Conservation (phyloP, 2,329 filamentous ascomycete species). For the Elsinoe perseae region DNA sequence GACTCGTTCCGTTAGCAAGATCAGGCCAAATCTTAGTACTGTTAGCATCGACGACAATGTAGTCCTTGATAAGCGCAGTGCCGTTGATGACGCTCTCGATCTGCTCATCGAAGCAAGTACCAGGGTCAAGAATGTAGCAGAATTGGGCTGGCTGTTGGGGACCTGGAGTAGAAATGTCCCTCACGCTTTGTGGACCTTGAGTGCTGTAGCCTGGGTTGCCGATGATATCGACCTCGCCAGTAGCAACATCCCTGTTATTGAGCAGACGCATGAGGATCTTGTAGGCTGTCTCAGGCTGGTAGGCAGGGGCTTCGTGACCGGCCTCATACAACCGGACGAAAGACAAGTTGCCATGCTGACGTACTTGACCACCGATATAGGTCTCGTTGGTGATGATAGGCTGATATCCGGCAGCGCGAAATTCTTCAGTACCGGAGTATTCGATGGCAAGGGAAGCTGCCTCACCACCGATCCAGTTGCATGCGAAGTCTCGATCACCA, state of each 20-base stretch:
- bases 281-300: slow-evolving; percentile 49
- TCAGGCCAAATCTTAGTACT: slow-evolving; percentile 1
- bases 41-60: slow-evolving; percentile 24
- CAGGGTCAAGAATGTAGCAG: slow-evolving; percentile 23
- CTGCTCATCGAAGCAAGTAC: slow-evolving; percentile 25
- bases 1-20: neutral
- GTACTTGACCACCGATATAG: slow-evolving; percentile 26
- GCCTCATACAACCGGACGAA: slow-evolving; percentile 31
- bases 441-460: slow-evolving; percentile 24
- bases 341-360: slow-evolving; percentile 30
- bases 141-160: neutral
- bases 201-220: slow-evolving; percentile 33
- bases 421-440: slow-evolving; percentile 22
- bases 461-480: slow-evolving; percentile 44
- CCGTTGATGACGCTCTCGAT: slow-evolving; percentile 24
- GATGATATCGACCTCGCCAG: slow-evolving; percentile 39
- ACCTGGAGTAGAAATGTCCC: neutral
- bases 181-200: slow-evolving; percentile 22
- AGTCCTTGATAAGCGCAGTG: slow-evolving; percentile 27
- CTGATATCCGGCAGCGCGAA: slow-evolving; percentile 27
- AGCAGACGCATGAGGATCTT: slow-evolving; percentile 48
- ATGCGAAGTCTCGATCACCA: slow-evolving; percentile 52
- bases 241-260: slow-evolving; percentile 47
- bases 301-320: slow-evolving; percentile 40
- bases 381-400: slow-evolving; percentile 24